A percentile compares a stretch with the other conserved stretches of the same genome.
These are phyloP conservation scores for Rhododendron ovatum DNA, from an alignment of 148 eudicot genomes.

Conservation along the genomic window DNA sequence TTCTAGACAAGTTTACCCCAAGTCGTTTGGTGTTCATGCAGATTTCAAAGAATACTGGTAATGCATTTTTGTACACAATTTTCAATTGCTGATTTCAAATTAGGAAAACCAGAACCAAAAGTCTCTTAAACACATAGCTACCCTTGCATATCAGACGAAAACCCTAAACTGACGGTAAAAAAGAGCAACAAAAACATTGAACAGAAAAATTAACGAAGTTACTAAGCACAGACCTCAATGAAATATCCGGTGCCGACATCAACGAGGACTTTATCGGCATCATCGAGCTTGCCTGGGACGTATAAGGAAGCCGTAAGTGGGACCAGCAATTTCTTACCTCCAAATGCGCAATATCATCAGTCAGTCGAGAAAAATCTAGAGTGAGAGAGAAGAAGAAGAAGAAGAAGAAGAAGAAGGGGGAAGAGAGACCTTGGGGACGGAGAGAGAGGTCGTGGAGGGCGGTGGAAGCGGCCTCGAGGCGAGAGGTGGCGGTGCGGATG, in stretches of 20 bases:
- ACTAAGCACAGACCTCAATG: slow-evolving; percentile 49
- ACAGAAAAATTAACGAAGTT: not conserved
- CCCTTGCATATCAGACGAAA: not conserved
- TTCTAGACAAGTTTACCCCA: not conserved
- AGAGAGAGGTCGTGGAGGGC: slow-evolving; percentile 81
- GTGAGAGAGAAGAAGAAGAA: not conserved
- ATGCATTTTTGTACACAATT: not conserved
- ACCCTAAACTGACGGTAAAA: not conserved
- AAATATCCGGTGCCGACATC: slow-evolving; percentile 97
- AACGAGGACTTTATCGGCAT: slow-evolving; percentile 70
- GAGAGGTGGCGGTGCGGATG: slow-evolving; percentile 83
- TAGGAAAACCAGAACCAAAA: not conserved
- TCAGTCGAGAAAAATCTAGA: not conserved
- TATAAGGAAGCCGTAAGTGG: slow-evolving; percentile 93
- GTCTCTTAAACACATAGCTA: not conserved
- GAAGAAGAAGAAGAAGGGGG: not conserved
- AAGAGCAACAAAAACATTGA: not conserved
- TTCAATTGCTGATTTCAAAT: not conserved
- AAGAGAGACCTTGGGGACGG: slow-evolving; percentile 59
- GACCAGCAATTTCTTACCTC: slow-evolving; percentile 80
- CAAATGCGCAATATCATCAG: not conserved
- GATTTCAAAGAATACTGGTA: not conserved
- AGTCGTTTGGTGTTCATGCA: not conserved
- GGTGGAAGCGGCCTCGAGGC: slow-evolving; percentile 77
- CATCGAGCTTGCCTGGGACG: slow-evolving; percentile 84